Evolutionary conservation across 2,329 filamentous ascomycete species (phyloP), one percentile per base, ranked within the genome.

Genomic region (Trichoderma arundinaceum): DNA sequence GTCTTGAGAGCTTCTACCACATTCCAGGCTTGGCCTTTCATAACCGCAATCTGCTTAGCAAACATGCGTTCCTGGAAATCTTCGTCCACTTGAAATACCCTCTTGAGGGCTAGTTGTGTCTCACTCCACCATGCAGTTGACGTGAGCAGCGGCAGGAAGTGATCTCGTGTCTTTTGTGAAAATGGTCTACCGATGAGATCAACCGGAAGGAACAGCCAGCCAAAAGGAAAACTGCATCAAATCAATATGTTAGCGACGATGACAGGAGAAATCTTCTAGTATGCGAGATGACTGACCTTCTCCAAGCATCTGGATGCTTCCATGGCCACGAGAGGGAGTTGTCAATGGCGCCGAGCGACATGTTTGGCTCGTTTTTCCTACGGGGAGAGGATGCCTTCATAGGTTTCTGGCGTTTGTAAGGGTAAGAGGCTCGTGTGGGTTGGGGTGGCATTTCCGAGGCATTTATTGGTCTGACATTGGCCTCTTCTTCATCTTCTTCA

Each of bases 61-160:
- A 97, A 99, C 95, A 99, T 99, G 78, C 92, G 90, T 80, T 99
- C 95, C 76, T 98, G 92, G 77, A 99, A 99, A 78, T 99, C 95
- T 2, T 90, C 88, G 77, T 99, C 95, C 75, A 96, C 88, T 70
- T 92, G 90, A 76, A 99, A 99, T 52, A 97, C 89, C 68, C 88
- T 86, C 62, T 95, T 91, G 44, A 99, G 82, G 22, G 92, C 91
- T 67, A 92, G 82, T 73, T 96, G 93, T 4, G 95, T 99, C 72
- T 97, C 92, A 69, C 90, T 92, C 95, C 95, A 99, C 95, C 95
- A 99, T 60, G 91, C 87, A 32, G 94, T 96, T 1, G 94, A 98
- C 0, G 95, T 98, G 39, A 99, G 84, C 4, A 99, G 83, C 4
- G 95, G 94, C n/a, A 99, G 84, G 79, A 99, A 99, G 77, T 99